Evolutionary conservation across 345 rosid species (phyloP).

Genomic region (Raphanus sativus): DNA sequence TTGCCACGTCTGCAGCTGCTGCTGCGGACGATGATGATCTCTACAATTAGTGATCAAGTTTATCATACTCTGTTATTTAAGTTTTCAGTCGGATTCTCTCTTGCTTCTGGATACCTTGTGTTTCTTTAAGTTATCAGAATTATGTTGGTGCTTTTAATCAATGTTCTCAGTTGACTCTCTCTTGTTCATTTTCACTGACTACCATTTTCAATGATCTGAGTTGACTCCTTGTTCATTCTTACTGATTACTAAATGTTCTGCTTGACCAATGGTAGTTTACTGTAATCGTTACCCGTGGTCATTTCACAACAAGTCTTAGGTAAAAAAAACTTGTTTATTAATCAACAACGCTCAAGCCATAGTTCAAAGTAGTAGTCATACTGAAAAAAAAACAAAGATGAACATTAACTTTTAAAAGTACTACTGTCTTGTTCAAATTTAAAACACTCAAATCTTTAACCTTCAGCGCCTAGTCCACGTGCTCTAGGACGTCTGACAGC

Average conservation of each 20-base stretch:
- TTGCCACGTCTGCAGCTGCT: constrained; percentile 64
- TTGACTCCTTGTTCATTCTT: no score
- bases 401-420: neutral
- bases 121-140: neutral
- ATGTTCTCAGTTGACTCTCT: neutral
- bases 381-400: neutral
- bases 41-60: constrained; percentile 48
- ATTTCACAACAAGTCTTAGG: neutral
- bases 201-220: no score
- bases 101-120: neutral
- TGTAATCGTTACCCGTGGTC: no score
- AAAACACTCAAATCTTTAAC: neutral
- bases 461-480: constrained; percentile 72
- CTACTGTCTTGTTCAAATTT: constrained; percentile 2
- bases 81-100: constrained; percentile 18
- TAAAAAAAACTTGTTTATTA: constrained; percentile 12
- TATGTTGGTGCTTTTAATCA: neutral
- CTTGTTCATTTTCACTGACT: neutral
- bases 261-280: no score
- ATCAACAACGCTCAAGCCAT: constrained; percentile 20
- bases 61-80: neutral
- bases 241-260: no score
- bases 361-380: neutral
- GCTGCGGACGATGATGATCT: constrained; percentile 84
- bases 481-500: constrained; percentile 64